phyloP scores from a whole-genome alignment of 169 alveolate species.

The Theileria annulata region DNA sequence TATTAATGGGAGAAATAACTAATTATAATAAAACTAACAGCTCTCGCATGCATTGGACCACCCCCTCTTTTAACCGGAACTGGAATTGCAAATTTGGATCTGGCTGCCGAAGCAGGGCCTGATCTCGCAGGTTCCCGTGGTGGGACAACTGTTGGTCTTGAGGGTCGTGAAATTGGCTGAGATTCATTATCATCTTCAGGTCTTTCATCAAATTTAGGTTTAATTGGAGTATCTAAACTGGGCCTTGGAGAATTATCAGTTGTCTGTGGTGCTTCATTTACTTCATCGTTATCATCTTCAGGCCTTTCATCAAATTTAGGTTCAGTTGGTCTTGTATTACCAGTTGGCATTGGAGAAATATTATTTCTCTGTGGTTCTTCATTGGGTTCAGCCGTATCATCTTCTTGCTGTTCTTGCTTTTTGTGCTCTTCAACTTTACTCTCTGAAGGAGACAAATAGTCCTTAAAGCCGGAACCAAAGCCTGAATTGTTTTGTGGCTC shows the following conservation, averaged over 20 bases:
- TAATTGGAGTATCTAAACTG: too few species aligned
- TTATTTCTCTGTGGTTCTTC: not conserved
- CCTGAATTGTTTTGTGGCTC: not conserved
- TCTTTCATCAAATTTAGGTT: not conserved
- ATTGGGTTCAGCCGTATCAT: not conserved
- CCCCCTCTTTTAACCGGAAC: slow-evolving; percentile 59
- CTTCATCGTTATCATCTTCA: not conserved
- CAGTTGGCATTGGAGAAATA: not conserved
- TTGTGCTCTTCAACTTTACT: not conserved
- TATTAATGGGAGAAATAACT: not conserved
- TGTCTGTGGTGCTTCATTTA: too few species aligned
- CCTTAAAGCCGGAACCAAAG: not conserved
- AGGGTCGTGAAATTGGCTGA: not conserved
- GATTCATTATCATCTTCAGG: not conserved
- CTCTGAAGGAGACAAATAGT: not conserved
- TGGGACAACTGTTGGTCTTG: slow-evolving; percentile 20
- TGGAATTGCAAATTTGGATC: slow-evolving; percentile 43
- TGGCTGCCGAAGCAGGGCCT: slow-evolving; percentile 5
- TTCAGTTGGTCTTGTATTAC: not conserved
- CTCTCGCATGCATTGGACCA: slow-evolving; percentile 13
- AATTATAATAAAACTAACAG: slow-evolving; percentile 5
- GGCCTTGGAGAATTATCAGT: too few species aligned
- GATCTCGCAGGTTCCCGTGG: not conserved
- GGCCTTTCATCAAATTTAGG: not conserved
- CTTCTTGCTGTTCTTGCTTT: not conserved